Evolutionary conservation across 768 basidiomycete genomes (phyloP).

Genomic region (Cyathus striatus): DNA sequence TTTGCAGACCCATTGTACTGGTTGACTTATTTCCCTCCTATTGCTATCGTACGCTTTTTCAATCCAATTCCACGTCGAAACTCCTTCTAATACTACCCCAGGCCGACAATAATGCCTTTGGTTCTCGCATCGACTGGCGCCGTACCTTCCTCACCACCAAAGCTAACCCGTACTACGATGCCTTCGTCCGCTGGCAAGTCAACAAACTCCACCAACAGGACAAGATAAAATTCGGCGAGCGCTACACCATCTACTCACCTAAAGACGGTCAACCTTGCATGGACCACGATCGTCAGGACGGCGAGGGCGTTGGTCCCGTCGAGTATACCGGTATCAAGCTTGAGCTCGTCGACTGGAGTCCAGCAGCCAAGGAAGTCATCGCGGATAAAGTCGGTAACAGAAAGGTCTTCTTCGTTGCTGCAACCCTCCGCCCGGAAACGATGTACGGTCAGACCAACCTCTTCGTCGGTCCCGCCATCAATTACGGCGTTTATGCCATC

Average conservation of each 20-base stretch:
- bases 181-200: constrained; percentile 97
- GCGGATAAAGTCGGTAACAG: constrained; percentile 68
- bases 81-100: constrained; percentile 5
- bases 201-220: constrained; percentile 84
- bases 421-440: constrained; percentile 93
- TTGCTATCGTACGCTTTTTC: constrained; percentile 76
- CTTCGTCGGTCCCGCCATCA: constrained; percentile 87
- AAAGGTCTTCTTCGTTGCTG: constrained; percentile 90
- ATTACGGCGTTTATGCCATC: constrained; percentile 89
- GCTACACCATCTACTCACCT: constrained; percentile 97
- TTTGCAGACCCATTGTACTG: constrained; percentile 96
- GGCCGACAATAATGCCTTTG: constrained; percentile 77
- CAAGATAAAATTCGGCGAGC: constrained; percentile 97
- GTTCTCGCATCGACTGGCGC: constrained; percentile 98
- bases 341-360: constrained; percentile 85
- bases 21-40: constrained; percentile 93
- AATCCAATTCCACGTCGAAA: constrained; percentile 1
- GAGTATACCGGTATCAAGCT: constrained; percentile 96
- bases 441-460: constrained; percentile 99
- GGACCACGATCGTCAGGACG: constrained; percentile 97
- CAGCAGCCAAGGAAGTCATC: constrained; percentile 57
- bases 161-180: constrained; percentile 94
- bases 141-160: constrained; percentile 92
- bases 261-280: constrained; percentile 99
- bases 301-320: constrained; percentile 91